Evolutionary conservation across 768 basidiomycete species (phyloP).

Genomic region (Phylloporus rhodoxanthus): DNA sequence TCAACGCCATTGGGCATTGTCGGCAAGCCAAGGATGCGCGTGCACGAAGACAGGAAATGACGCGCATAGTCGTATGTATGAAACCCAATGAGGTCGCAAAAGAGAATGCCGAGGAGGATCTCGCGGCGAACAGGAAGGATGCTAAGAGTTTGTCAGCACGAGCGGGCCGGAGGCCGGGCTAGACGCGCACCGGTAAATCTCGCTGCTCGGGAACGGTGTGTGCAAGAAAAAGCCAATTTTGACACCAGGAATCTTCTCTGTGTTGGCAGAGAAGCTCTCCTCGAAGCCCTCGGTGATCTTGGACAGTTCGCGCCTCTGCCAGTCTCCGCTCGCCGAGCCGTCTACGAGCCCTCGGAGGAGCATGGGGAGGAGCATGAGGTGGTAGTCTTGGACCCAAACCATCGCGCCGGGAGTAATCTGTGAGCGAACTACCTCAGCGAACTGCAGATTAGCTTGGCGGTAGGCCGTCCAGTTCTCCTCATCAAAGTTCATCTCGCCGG

Average conservation of each 20-base stretch:
- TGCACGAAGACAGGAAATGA: constrained; percentile 97
- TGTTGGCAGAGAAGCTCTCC: constrained; percentile 33
- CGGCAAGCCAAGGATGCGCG: constrained; percentile 87
- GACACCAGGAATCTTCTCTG: constrained; percentile 52
- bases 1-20: constrained; percentile 99
- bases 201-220: constrained; percentile 95
- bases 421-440: constrained; percentile 81
- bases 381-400: constrained; percentile 99
- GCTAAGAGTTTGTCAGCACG: constrained; percentile 36
- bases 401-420: constrained; percentile 83
- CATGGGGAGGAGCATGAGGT: constrained; percentile 97
- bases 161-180: constrained; percentile 11
- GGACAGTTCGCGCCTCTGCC: constrained; percentile 55
- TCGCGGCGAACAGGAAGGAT: constrained; percentile 96
- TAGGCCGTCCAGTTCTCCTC: constrained; percentile 98
- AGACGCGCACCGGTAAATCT: constrained; percentile 83
- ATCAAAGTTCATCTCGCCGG: constrained; percentile 99
- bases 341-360: constrained; percentile 86
- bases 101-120: constrained; percentile 92
- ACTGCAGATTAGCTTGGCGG: constrained; percentile 91
- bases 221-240: constrained; percentile 99
- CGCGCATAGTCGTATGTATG: constrained; percentile 99
- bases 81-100: constrained; percentile 97
- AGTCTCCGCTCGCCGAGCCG: constrained; percentile 52
- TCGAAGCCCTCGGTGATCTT: constrained; percentile 71